Evolutionary conservation across 1,284 basidiomycete species (phyloP), one percentile per base, ranked within the genome.

Genomic region (Cryptococcus jaspeensis): DNA sequence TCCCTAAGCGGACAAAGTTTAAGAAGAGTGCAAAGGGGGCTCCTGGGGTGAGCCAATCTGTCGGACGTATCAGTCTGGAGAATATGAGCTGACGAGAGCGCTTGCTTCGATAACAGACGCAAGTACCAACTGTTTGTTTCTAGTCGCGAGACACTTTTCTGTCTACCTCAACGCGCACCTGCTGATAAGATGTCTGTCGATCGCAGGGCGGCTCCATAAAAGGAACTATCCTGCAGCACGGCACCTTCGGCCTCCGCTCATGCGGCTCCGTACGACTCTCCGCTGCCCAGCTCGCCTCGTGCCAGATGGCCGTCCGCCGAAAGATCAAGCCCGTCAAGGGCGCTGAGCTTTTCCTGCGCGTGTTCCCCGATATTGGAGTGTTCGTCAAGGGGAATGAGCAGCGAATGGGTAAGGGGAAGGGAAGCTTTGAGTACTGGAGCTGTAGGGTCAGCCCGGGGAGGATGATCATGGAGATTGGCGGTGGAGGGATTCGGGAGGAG

Each of bases 321-420:
- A 94, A 93, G 74, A 83, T 98, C 59, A 98, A 96, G 78, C 79
- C 86, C 12, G 82, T 98, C 57, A 97, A 97, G 74, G 94, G 94
- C 5, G 84, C 86, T 36, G 89, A 95, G 78, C 85, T 93, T 36
- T 93, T 85, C 76, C 74, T 97, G 76, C 83, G 94, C 25, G 88
- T 98, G 25, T 99, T 98, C 80, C 95, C 95, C 3, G 92, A 98
- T 79, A 87, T 97, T 55, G 93, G 95, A 2, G 92, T 99, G 56
- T 97, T 94, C 80, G 88, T 98, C 56, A 98, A 99, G 85, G 95
- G 95, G 53, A 98, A 97, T 71, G 95, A 99, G 78, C 96, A 94
- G 7, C 89, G 96, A 84, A 99, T 99, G 96, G 95, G 95, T 46
- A 98, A 98, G 79, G 96, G 96, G 58, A 99, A 99, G 78, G 96